Base-by-base conservation (phyloP, 805 yeast genomes). In the Candida vaughaniae region DNA sequence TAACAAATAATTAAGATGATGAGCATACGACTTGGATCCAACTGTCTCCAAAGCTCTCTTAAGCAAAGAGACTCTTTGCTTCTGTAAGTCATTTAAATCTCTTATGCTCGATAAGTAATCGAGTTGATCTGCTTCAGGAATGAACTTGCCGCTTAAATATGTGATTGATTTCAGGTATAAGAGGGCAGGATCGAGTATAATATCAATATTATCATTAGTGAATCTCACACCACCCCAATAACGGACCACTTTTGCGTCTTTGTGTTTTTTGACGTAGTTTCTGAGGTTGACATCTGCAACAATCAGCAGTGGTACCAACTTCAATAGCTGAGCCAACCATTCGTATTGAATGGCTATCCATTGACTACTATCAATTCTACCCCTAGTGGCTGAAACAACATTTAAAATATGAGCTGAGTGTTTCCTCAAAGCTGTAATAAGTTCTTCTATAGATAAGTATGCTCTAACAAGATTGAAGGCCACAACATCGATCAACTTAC, bases 321-420 rank as follows among this genome's bases (percentile, higher is more conserved):
- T 69, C 35, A 80, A 58, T 12, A 83, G 53, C 39, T 81, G 76
- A 0, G 84, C 87, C 9, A 85, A 60, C 80, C 84, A 75, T 28
- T 77, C 72, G 45, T 77, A 73, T 51, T 85, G 95, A n/a, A 61
- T 51, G 0, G 81, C 71, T 8, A 70, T 49, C 95, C 95, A 85
- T 27, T 68, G 46, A 18, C 18, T 38, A 6, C 27, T 9, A 25
- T 45, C 42, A 4, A 40, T 31, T 22, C 31, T 39, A 3, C 36
- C 32, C 12, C 25, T 28, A 7, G 36, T 25, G 2, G 35, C 40
- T 30, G 41, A 32, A 8, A 30, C 1, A 2, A 82, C 76, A 32
- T 73, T 74, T 22, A 69, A 69, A 1, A 84, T 51, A 60, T 87
- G 96, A 14, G 75, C 66, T 25, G 70, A 70, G 52, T 85, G 87